Evolutionary conservation across 192 early-diverging fungal species (phyloP).

Genomic region (Rhizophagus sp.): DNA sequence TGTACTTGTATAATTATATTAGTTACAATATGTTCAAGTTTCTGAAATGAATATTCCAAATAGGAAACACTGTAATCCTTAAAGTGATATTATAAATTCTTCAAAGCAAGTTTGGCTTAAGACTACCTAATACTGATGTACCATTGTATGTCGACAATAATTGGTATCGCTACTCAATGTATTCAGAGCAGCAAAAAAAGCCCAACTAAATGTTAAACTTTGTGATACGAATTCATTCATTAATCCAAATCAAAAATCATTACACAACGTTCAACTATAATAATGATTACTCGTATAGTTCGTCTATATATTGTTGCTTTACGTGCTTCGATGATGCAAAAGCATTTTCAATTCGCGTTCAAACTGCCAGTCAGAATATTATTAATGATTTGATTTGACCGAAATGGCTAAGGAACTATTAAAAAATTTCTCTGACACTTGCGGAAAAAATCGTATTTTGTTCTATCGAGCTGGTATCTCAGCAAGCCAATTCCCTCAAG

Average conservation of each 20-base stretch:
- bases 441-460: not conserved
- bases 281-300: not conserved
- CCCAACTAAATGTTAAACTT: constrained; percentile 94
- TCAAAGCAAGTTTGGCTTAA: not conserved
- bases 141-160: not conserved
- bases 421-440: not conserved
- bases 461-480: not conserved
- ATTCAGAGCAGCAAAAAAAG: constrained; percentile 4
- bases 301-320: not conserved
- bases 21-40: constrained; percentile 63
- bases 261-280: no score
- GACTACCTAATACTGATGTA: not conserved
- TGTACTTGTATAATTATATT: constrained; percentile 42
- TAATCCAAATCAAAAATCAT: constrained; percentile 51
- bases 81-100: not conserved
- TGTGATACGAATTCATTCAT: constrained; percentile 81
- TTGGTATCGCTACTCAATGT: no score
- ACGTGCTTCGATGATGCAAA: no score
- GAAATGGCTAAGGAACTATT: constrained; percentile 36
- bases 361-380: not conserved
- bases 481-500: not conserved
- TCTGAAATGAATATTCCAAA: constrained; percentile 65
- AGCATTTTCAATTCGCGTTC: no score
- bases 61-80: constrained; percentile 47
- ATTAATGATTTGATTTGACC: not conserved